A percentile compares a stretch with the other conserved stretches of the same genome.
Conservation (phyloP, 2,329 filamentous ascomycete genomes). For the Nothophoma quercina region DNA sequence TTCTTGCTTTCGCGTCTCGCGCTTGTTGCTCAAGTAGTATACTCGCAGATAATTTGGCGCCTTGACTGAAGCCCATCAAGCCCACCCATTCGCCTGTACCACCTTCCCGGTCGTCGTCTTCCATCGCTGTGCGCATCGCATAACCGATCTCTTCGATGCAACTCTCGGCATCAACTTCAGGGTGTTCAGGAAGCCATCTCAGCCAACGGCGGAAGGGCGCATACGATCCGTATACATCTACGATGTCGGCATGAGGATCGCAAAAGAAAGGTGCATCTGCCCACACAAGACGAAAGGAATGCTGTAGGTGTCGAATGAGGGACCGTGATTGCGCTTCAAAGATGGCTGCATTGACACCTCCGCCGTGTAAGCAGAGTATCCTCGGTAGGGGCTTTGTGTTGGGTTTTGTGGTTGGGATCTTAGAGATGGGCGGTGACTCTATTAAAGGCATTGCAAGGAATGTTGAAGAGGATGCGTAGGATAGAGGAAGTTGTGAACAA, state of each 20-base stretch:
- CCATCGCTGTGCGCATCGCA: constrained; percentile 54
- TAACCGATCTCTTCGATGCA: constrained; percentile 58
- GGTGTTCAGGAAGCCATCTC: constrained; percentile 67
- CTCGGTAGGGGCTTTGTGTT: constrained; percentile 60
- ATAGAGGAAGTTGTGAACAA: background rate
- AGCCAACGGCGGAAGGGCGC: constrained; percentile 73
- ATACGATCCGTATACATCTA: constrained; percentile 69
- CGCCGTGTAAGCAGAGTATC: constrained; percentile 82
- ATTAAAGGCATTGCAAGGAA: constrained; percentile 6
- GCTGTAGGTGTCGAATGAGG: constrained; percentile 58
- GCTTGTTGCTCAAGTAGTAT: constrained; percentile 67
- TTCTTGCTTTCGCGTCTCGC: constrained; percentile 45
- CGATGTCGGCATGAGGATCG: constrained; percentile 67
- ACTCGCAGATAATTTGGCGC: constrained; percentile 57
- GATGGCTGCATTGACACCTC: constrained; percentile 74
- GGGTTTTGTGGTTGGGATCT: constrained; percentile 33
- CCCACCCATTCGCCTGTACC: constrained; percentile 58
- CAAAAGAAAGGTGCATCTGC: constrained; percentile 73
- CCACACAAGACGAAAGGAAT: constrained; percentile 74
- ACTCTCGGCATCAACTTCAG: constrained; percentile 59
- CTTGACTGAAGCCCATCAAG: constrained; percentile 60
- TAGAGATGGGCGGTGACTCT: constrained; percentile 19
- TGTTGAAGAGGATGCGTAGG: background rate
- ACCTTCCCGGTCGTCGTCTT: constrained; percentile 52
- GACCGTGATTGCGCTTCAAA: constrained; percentile 73